These are phyloP conservation scores for Vicia villosa DNA, from an alignment of 306 rosid genomes.

Conservation along the genomic window DNA sequence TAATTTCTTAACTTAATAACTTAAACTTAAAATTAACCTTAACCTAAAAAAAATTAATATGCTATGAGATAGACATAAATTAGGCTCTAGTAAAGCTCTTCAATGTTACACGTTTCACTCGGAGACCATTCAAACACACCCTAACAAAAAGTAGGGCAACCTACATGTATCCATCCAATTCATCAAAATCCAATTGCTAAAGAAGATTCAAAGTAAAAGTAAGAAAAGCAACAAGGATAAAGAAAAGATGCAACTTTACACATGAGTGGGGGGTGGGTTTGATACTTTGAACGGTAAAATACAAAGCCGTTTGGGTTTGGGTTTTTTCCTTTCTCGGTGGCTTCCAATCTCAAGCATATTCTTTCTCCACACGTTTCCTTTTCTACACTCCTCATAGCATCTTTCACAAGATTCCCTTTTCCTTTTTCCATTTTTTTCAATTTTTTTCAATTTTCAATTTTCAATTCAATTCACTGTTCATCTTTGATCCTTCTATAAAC, in stretches of 20 bases:
- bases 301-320: slow-evolving; percentile 5
- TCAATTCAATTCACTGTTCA: too few species aligned
- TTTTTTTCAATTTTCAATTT: too few species aligned
- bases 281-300: slow-evolving; percentile 5
- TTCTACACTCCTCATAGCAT: slow-evolving; percentile 34
- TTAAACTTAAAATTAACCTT: too few species aligned
- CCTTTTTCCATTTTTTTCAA: not conserved
- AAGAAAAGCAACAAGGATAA: not conserved
- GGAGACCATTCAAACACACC: too few species aligned
- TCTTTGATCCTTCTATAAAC: slow-evolving; percentile 15
- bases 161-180: not conserved
- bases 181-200: not conserved
- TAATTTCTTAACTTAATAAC: too few species aligned
- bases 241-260: slow-evolving; percentile 1
- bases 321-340: slow-evolving; percentile 4
- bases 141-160: not conserved
- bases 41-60: too few species aligned
- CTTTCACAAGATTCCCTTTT: slow-evolving; percentile 5
- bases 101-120: too few species aligned
- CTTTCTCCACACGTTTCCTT: slow-evolving; percentile 37
- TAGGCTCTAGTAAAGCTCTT: too few species aligned
- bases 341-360: slow-evolving; percentile 36
- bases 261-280: slow-evolving; percentile 5
- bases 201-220: slow-evolving; percentile 4
- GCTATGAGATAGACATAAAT: too few species aligned